phyloP scores from a whole-genome alignment of 495 filamentous ascomycete genomes.

The Neurospora terricola region DNA sequence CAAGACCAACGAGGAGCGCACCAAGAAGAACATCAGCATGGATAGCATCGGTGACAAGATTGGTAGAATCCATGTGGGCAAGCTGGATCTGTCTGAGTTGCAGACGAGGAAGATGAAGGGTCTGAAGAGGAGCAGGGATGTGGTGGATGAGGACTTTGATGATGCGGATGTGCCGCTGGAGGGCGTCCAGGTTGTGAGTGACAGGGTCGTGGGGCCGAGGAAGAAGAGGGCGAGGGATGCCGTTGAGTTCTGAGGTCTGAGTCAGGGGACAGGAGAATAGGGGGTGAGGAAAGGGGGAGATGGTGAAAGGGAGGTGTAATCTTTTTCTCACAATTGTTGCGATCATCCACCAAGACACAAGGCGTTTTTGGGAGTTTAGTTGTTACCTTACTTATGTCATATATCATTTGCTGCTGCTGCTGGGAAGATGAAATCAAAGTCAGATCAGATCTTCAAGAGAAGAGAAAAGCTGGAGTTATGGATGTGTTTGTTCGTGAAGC shows the following conservation, averaged over 20 bases:
- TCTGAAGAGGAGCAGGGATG: constrained; percentile 66
- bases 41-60: constrained; percentile 93
- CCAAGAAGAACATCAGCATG: constrained; percentile 91
- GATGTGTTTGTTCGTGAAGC: not conserved
- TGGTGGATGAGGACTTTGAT: constrained; percentile 33
- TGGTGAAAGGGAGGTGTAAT: not conserved
- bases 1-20: constrained; percentile 60
- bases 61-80: constrained; percentile 82
- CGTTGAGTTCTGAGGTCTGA: not conserved
- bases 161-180: not conserved
- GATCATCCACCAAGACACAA: not conserved
- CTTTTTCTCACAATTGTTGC: not conserved
- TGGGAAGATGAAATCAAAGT: not conserved
- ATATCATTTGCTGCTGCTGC: not conserved
- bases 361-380: not conserved
- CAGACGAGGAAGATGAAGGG: constrained; percentile 99
- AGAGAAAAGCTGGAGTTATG: not conserved
- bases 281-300: not conserved
- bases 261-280: not conserved
- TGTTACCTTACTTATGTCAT: not conserved
- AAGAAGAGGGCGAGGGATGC: constrained; percentile 7
- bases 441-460: not conserved
- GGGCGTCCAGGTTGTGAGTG: constrained; percentile 4
- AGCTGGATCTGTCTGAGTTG: constrained; percentile 76
- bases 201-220: constrained; percentile 10